A percentile compares a stretch with the other conserved stretches of the same genome.
Evolutionary conservation across 192 early-diverging fungal genomes (phyloP).

Genomic region (Backusella australiensis): DNA sequence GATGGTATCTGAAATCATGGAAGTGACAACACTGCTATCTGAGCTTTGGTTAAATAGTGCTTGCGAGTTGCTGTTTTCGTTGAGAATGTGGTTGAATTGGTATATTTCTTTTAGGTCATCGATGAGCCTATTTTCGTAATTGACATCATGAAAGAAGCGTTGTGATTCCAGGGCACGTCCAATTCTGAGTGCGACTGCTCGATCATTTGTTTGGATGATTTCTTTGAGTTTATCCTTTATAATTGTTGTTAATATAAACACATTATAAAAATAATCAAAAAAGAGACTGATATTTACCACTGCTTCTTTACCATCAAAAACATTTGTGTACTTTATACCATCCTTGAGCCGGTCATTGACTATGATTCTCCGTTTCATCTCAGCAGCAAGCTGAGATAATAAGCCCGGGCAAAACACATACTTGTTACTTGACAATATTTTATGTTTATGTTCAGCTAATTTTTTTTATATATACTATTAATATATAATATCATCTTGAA

Average conservation of each 20-base stretch:
- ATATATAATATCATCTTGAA: not conserved
- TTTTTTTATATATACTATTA: not conserved
- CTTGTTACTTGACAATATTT: not conserved
- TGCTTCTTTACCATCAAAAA: constrained; percentile 23
- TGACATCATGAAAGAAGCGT: constrained; percentile 88
- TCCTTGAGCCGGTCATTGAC: constrained; percentile 42
- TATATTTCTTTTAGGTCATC: constrained; percentile 84
- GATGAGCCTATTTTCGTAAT: constrained; percentile 77
- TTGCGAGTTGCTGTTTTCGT: not conserved
- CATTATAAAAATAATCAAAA: not conserved
- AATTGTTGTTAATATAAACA: not conserved
- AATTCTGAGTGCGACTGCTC: constrained; percentile 78
- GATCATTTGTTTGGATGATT: constrained; percentile 79
- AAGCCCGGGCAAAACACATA: not conserved
- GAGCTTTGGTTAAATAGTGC: not conserved
- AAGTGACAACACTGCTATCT: not conserved
- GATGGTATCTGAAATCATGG: not conserved
- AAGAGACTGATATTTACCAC: constrained; percentile 13
- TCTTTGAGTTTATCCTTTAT: constrained; percentile 55
- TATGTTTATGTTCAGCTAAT: constrained; percentile 1
- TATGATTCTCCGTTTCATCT: constrained; percentile 18
- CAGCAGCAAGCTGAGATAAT: constrained; percentile 3
- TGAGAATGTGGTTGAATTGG: constrained; percentile 47
- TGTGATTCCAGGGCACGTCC: constrained; percentile 89
- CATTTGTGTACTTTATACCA: constrained; percentile 11